Evolutionary conservation across 148 eudicot species (phyloP), one percentile per base, ranked within the genome.

Genomic region (Nepenthes mirabilis): DNA sequence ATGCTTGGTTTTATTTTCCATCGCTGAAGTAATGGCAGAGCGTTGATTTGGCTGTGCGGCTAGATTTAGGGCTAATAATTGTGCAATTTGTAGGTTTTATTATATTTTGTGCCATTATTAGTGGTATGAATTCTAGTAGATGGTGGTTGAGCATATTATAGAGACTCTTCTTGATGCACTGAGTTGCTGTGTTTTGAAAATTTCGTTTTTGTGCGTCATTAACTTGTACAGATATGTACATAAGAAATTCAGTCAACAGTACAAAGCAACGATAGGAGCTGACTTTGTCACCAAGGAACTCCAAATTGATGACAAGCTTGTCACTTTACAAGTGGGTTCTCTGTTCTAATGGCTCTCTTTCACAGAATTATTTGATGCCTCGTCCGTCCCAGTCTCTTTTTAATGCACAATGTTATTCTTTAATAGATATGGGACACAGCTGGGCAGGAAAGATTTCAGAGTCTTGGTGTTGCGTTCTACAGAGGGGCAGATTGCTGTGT

Each of bases 251-350:
- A 84, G 74, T 63, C 75, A 80, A 65, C 91, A 84, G 34, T 88
- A 84, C 68, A 88, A 84, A 70, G 84, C 91, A 33, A 88, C 95
- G 32, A 84, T 88, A 55, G 95, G 95, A 50, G 95, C 95, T 65
- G 95, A 88, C 70, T 85, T 88, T 65, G 72, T 78, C 55, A 82
- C 95, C 14, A 88, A 76, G 65, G 91, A 80, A 51, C 70, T 88
- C 36, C 81, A 82, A 62, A 70, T 84, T 23, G 91, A 88, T 36
- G 88, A 77, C 64, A 81, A 77, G 58, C 77, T 72, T 5, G 79
- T 82, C 74, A 88, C 86, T 57, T 70, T 88, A 37, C 95, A 88
- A 79, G 95, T 88, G 55, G 50, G 68, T 55, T 45, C n/a, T 65
- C 47, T 40, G 1, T 11, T 34, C 32, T 55, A n/a, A 56, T 56